A percentile compares a stretch with the other conserved stretches of the same genome.
Evolutionary conservation across 2,329 filamentous ascomycete genomes (phyloP).

Genomic region (Trichoderma sp.): DNA sequence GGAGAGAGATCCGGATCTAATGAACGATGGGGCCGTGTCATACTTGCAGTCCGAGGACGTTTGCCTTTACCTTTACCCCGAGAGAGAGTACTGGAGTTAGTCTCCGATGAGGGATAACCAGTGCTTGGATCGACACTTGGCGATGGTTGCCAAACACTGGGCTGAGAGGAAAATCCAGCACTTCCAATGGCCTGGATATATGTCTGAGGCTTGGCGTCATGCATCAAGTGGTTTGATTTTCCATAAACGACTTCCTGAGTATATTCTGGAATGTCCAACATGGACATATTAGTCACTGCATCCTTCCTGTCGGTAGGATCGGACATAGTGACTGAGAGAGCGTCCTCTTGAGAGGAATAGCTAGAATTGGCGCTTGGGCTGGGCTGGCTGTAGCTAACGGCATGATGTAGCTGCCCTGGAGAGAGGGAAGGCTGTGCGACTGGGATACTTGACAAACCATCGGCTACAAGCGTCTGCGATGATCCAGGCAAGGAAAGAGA

Average conservation of each 20-base stretch:
- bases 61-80: background rate
- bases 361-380: background rate
- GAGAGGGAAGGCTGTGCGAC: too few relatives aligned
- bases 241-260: background rate
- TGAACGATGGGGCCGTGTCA: background rate
- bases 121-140: background rate
- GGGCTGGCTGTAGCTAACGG: background rate
- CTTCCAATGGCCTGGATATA: background rate
- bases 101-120: background rate
- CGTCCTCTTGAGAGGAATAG: background rate
- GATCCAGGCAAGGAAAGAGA: background rate
- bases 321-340: background rate
- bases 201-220: background rate
- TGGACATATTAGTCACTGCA: background rate
- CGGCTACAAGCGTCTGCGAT: background rate
- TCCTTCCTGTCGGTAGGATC: background rate
- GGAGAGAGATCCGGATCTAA: background rate
- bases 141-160: background rate
- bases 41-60: background rate
- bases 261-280: background rate
- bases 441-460: background rate
- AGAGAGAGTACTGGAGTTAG: background rate
- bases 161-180: background rate
- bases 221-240: background rate
- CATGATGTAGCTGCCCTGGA: background rate